phyloP scores from a whole-genome alignment of 2,329 filamentous ascomycete genomes.

The Penicillium olsonii region DNA sequence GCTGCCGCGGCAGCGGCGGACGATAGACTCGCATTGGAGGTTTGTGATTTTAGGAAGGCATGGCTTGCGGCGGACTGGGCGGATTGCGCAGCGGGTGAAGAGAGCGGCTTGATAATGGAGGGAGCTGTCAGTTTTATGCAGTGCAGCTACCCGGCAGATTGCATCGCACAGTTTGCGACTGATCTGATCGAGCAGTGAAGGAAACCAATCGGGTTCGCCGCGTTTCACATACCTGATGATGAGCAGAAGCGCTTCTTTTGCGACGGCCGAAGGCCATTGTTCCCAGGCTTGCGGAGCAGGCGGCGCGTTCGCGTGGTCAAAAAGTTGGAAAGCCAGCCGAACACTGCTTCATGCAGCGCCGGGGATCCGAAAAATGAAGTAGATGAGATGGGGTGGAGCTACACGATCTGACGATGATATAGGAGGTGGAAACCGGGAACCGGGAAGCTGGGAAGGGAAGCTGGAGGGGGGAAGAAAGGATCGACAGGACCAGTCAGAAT shows the following conservation, averaged over 20 bases:
- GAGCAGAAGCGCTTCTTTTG: constrained; percentile 43
- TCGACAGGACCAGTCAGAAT: not conserved
- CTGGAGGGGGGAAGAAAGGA: constrained; percentile 2
- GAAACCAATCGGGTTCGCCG: not conserved
- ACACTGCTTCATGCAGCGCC: constrained; percentile 27
- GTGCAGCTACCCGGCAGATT: constrained; percentile 9
- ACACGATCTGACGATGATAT: constrained; percentile 5
- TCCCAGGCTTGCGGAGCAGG: constrained; percentile 8
- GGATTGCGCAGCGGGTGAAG: constrained; percentile 66
- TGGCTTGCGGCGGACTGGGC: constrained; percentile 79
- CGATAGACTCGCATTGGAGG: constrained; percentile 69
- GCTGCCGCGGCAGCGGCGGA: constrained; percentile 85
- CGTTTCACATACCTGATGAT: constrained; percentile 34
- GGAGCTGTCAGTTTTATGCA: constrained; percentile 13
- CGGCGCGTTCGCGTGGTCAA: not conserved
- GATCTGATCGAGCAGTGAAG: not conserved
- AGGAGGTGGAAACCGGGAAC: constrained; percentile 1
- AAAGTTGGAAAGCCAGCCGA: constrained; percentile 20
- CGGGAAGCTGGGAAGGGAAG: constrained; percentile 3
- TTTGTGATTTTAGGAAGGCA: constrained; percentile 71
- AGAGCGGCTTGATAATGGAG: constrained; percentile 56
- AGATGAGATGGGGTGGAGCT: constrained; percentile 15
- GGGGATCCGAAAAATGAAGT: constrained; percentile 18
- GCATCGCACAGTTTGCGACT: not conserved
- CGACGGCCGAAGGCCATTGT: constrained; percentile 42